Percentiles rank a stretch among this genome's conserved stretches.
phyloP scores from a whole-genome alignment of 306 rosid species.

The Lotus japonicus region DNA sequence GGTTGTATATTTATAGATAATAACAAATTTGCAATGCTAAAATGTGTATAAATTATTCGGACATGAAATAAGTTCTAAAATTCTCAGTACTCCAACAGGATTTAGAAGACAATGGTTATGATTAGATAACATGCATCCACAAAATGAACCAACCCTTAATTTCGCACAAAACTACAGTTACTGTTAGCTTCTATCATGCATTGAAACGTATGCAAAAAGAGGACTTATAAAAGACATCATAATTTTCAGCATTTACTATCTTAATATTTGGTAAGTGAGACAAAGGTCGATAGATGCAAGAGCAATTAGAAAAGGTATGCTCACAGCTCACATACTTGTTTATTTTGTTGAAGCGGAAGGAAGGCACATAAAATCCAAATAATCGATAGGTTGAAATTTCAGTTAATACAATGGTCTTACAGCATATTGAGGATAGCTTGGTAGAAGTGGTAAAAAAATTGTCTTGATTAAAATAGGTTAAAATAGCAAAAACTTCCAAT shows the following conservation, averaged over 20 bases:
- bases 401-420: background rate
- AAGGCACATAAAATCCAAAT: background rate
- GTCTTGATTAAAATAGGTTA: background rate
- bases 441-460: background rate
- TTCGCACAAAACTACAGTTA: background rate
- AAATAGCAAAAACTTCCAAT: conserved; percentile 13
- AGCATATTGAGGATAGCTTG: background rate
- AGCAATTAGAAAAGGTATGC: background rate
- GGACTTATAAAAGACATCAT: background rate
- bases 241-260: background rate
- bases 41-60: background rate
- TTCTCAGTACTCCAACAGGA: background rate
- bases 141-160: background rate
- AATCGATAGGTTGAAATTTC: background rate
- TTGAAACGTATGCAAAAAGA: background rate
- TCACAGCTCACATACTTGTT: background rate
- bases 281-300: background rate
- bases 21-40: background rate
- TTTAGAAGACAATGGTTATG: background rate
- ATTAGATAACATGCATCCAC: background rate
- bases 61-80: background rate
- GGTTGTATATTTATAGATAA: background rate
- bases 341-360: background rate
- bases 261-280: background rate
- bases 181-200: background rate